A percentile compares a stretch with the other conserved stretches of the same genome.
Conservation (phyloP, 768 basidiomycete species). For the Psilocybe subaeruginosa region DNA sequence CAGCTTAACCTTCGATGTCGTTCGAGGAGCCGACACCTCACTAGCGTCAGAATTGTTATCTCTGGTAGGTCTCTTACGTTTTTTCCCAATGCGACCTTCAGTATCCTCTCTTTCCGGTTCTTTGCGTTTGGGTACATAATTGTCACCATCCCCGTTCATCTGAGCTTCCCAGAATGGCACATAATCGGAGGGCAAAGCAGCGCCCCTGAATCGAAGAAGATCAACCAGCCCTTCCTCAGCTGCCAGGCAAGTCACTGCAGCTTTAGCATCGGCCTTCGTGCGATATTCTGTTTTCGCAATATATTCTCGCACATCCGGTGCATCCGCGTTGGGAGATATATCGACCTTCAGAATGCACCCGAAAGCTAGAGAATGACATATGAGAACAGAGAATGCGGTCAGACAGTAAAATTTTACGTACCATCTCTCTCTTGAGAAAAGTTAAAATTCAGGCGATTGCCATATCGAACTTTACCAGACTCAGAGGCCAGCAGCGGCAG, state of each 20-base stretch:
- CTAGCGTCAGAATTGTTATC: constrained; percentile 12
- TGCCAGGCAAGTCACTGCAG: constrained; percentile 55
- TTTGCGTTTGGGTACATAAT: constrained; percentile 38
- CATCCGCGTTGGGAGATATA: constrained; percentile 32
- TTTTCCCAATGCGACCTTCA: constrained; percentile 32
- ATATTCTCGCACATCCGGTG: constrained; percentile 46
- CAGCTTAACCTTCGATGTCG: constrained; percentile 7
- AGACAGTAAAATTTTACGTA: constrained; percentile 24
- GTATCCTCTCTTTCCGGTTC: constrained; percentile 27
- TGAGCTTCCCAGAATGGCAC: constrained; percentile 36
- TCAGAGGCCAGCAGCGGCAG: constrained; percentile 49
- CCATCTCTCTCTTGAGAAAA: constrained; percentile 54
- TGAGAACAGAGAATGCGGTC: not conserved
- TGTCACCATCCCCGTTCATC: constrained; percentile 27
- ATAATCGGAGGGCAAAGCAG: constrained; percentile 46
- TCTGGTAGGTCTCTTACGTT: constrained; percentile 27
- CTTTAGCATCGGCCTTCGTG: constrained; percentile 63
- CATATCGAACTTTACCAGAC: constrained; percentile 42
- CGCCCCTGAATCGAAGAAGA: constrained; percentile 58
- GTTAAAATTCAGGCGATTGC: constrained; percentile 41
- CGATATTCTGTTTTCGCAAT: constrained; percentile 52
- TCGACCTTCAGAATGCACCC: constrained; percentile 54
- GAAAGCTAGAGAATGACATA: constrained; percentile 41
- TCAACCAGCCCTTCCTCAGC: constrained; percentile 61
- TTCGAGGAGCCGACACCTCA: constrained; percentile 2